phyloP scores from a whole-genome alignment of 1,284 basidiomycete species.

The Heterobasidion parviporum region DNA sequence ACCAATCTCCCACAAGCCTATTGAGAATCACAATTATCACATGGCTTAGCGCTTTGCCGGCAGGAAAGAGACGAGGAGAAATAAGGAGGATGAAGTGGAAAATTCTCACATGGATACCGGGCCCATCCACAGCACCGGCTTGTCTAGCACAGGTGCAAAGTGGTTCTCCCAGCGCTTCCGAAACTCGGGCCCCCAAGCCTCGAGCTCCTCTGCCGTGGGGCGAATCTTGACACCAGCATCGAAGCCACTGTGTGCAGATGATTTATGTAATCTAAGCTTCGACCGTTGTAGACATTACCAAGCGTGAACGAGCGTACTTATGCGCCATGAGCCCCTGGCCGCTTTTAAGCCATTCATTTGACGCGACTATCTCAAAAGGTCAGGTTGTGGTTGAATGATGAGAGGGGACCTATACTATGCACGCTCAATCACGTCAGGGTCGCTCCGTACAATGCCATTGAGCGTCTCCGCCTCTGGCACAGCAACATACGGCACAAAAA shows the following conservation, averaged over 20 bases:
- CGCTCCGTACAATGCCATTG: conserved; percentile 10
- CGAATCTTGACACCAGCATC: conserved; percentile 41
- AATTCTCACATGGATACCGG: not conserved
- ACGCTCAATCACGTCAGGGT: conserved; percentile 9
- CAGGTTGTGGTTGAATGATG: not conserved
- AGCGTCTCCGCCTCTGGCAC: conserved; percentile 13
- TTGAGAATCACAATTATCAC: no score
- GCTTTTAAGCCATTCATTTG: not conserved
- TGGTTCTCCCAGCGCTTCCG: not conserved
- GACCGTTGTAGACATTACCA: not conserved
- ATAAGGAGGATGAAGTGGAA: no score
- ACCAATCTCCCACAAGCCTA: not conserved
- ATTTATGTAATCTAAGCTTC: not conserved
- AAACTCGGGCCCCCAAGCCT: conserved; percentile 10
- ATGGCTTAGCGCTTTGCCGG: no score
- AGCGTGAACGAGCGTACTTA: not conserved
- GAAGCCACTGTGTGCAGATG: conserved; percentile 20
- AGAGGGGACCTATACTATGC: not conserved
- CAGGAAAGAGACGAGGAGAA: no score
- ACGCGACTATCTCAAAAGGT: not conserved
- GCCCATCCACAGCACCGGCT: not conserved
- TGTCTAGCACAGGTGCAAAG: conserved; percentile 3
- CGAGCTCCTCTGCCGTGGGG: conserved; percentile 33
- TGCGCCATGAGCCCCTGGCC: not conserved
- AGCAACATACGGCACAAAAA: conserved; percentile 10